Evolutionary conservation across 768 basidiomycete genomes (phyloP), one percentile per base, ranked within the genome.

Genomic region (Tylopilus vinaceipallidus): DNA sequence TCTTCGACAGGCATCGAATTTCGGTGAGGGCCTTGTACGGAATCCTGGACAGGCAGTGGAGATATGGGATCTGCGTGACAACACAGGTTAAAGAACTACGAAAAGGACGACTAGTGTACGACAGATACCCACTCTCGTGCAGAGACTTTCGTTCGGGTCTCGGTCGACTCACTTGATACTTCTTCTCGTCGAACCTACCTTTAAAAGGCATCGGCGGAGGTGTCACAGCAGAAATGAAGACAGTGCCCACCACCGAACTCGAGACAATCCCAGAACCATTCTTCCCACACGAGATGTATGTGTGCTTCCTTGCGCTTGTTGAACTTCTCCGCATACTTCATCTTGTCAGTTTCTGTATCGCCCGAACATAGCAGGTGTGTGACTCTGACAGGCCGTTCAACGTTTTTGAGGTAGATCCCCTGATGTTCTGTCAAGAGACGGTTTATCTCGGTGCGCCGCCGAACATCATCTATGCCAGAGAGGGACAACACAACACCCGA

Each of bases 251-350:
- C 91, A 50, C 83, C 82, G 61, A 82, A 90, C 35, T 84, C 82
- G 3, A 95, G 59, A 23, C 80, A 95, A 60, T 97, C 94, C 91
- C 91, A 95, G 49, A 97, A 88, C 95, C 95, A 98, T 54, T 95
- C 93, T 61, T 95, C 92, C 88, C 94, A 95, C 1, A 97, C 82
- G 3, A 95, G 71, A 42, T 79, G 75, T 27, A 93, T 92, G 37
- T 79, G 75, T 6, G 84, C 86, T 65, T 91, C 89, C 29, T 82
- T 80, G 19, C 75, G 73, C 16, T 72, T 64, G 61, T 87, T 88
- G 59, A 88, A 87, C 60, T 85, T 86, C 49, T 82, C 77, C 0
- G 90, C 90, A 58, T 87, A 89, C 5, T 72, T 75, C 76, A 93
- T 85, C 72, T 92, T 93, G 42, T 88, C 81, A 11, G 84, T 70